Conservation (phyloP, 805 yeast genomes). For the Suhomyces kilbournensis region DNA sequence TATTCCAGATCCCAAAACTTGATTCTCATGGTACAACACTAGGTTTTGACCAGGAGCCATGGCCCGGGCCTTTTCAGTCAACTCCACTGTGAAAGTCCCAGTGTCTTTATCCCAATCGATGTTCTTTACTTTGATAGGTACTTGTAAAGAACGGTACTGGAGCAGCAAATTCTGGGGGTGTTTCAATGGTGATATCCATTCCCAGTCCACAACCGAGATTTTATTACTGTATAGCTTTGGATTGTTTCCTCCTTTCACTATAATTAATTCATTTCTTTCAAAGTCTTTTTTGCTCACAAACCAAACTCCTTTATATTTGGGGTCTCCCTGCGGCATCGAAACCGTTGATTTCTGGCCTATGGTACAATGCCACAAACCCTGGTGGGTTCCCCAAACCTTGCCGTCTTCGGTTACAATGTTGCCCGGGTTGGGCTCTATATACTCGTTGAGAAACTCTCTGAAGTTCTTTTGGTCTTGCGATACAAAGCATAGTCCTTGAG, state of each 20-base stretch:
- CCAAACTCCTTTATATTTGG: constrained; percentile 76
- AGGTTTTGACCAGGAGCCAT: constrained; percentile 88
- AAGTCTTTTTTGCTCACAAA: constrained; percentile 70
- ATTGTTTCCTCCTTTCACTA: constrained; percentile 68
- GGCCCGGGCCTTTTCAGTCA: constrained; percentile 56
- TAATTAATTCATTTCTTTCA: constrained; percentile 68
- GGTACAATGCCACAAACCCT: constrained; percentile 93
- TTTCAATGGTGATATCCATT: constrained; percentile 36
- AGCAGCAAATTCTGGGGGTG: constrained; percentile 31
- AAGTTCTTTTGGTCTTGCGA: constrained; percentile 60
- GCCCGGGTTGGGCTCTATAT: constrained; percentile 71
- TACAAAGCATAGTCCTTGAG: constrained; percentile 94
- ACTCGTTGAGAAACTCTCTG: constrained; percentile 69
- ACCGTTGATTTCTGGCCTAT: constrained; percentile 83
- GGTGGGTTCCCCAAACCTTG: constrained; percentile 72
- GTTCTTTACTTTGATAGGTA: constrained; percentile 40
- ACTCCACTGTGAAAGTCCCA: constrained; percentile 24
- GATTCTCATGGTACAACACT: constrained; percentile 64
- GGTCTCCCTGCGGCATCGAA: constrained; percentile 87
- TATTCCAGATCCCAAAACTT: constrained; percentile 59
- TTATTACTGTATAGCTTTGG: constrained; percentile 48
- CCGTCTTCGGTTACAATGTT: constrained; percentile 76
- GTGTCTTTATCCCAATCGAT: constrained; percentile 15
- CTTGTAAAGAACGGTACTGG: constrained; percentile 75
- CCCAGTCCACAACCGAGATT: constrained; percentile 45